phyloP scores from a whole-genome alignment of 2,329 filamentous ascomycete genomes.

The Phialophora expanda region DNA sequence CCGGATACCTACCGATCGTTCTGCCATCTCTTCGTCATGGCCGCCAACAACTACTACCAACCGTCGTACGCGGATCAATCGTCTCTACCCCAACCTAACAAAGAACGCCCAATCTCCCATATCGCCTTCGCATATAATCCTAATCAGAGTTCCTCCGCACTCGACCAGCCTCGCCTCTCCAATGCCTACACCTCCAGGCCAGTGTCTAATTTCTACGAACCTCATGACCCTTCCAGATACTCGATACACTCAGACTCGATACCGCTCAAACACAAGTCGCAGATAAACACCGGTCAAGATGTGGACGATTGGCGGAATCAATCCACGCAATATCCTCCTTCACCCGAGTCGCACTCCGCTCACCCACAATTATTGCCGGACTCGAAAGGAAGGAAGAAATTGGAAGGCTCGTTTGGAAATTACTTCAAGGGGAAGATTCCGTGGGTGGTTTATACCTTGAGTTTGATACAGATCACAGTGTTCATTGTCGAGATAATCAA shows the following conservation, averaged over 20 bases:
- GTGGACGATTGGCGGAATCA: conserved; percentile 40
- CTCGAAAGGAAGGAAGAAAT: conserved; percentile 37
- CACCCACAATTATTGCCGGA: conserved; percentile 34
- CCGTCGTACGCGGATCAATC: conserved; percentile 38
- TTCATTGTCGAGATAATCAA: conserved; percentile 88
- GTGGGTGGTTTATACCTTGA: conserved; percentile 82
- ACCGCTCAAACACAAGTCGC: conserved; percentile 32
- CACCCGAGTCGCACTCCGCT: conserved; percentile 59
- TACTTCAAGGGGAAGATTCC: conserved; percentile 67
- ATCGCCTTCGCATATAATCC: conserved; percentile 27
- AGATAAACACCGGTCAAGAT: conserved; percentile 29
- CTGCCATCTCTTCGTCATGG: conserved; percentile 52
- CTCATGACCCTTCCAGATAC: conserved; percentile 20
- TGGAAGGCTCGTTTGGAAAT: conserved; percentile 60
- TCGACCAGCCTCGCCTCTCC: conserved; percentile 39
- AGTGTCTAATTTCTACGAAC: conserved; percentile 24
- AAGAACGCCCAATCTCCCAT: conserved; percentile 22
- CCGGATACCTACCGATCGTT: not conserved
- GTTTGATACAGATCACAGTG: conserved; percentile 75
- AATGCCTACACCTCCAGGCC: conserved; percentile 21
- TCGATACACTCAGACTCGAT: conserved; percentile 31
- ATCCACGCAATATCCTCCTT: conserved; percentile 54
- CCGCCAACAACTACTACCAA: conserved; percentile 70
- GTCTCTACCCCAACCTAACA: conserved; percentile 17
- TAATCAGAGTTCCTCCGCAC: conserved; percentile 35